Conservation (phyloP, 2,329 filamentous ascomycete genomes). For the Xylariaceae sp. region DNA sequence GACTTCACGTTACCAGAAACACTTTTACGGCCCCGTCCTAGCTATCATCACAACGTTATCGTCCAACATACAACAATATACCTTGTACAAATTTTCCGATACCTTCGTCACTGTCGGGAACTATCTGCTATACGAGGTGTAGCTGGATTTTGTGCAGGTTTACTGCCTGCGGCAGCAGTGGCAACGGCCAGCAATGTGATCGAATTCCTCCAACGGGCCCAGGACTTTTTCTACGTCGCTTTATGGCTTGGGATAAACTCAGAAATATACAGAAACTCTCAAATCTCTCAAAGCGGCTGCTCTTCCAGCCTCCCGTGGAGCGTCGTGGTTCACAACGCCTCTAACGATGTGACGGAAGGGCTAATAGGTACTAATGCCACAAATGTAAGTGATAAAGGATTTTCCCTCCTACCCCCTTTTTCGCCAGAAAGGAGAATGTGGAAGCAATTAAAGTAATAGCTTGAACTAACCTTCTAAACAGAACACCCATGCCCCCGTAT, state of each 20-base stretch:
- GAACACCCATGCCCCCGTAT: background rate
- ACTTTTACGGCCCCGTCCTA: constrained; percentile 2
- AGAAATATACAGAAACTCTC: constrained; percentile 6
- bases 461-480: background rate
- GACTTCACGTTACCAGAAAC: constrained; percentile 7
- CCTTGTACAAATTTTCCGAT: constrained; percentile 10
- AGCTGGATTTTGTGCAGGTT: constrained; percentile 12
- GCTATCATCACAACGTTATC: constrained; percentile 11
- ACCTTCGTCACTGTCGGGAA: background rate
- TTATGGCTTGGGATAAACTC: constrained; percentile 7
- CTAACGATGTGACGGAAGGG: constrained; percentile 1
- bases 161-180: constrained; percentile 10
- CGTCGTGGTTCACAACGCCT: constrained; percentile 8
- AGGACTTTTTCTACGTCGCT: constrained; percentile 11
- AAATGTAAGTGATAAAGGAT: background rate
- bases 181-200: constrained; percentile 4
- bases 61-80: constrained; percentile 15
- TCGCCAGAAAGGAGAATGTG: no score
- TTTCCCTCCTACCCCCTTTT: no score
- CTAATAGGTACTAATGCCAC: background rate
- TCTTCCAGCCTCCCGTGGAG: constrained; percentile 5
- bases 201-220: constrained; percentile 7
- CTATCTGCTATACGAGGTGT: background rate
- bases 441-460: no score
- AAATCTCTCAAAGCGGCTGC: constrained; percentile 1